phyloP scores from a whole-genome alignment of 106 monocot genomes.

The Narthecium ossifragum region DNA sequence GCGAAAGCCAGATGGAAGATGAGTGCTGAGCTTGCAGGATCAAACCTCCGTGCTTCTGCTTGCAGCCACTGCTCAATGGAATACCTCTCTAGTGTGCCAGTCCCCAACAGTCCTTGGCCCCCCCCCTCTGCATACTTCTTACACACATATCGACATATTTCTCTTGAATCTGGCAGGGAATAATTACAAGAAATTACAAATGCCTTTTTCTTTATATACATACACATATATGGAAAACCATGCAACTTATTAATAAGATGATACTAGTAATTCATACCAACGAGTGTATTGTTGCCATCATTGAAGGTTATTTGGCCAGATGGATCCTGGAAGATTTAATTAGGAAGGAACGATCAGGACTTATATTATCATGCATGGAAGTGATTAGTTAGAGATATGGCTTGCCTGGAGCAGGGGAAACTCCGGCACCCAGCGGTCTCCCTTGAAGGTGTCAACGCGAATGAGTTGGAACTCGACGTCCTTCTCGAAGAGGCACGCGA shows the following conservation, averaged over 20 bases:
- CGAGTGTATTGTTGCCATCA: conserved; percentile 1
- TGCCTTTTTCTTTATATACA: no score
- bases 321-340: conserved; percentile 11
- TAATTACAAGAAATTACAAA: no score
- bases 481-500: conserved; percentile 37
- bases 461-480: conserved; percentile 40
- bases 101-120: conserved; percentile 14
- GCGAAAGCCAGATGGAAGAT: conserved; percentile 61
- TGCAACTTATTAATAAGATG: no score
- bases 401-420: conserved; percentile 27
- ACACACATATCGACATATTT: conserved; percentile 20
- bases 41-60: conserved; percentile 20
- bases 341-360: no score
- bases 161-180: conserved; percentile 14
- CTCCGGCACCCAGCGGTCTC: conserved; percentile 20
- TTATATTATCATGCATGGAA: neutral
- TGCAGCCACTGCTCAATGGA: conserved; percentile 32
- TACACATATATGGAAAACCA: neutral
- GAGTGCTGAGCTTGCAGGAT: conserved; percentile 40
- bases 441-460: conserved; percentile 31
- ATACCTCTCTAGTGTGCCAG: conserved; percentile 16
- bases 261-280: conserved; percentile 1
- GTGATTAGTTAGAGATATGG: neutral
- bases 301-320: conserved; percentile 12
- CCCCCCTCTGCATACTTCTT: conserved; percentile 15